Evolutionary conservation across 768 basidiomycete species (phyloP), one percentile per base, ranked within the genome.

Genomic region (Suillus brevipes): DNA sequence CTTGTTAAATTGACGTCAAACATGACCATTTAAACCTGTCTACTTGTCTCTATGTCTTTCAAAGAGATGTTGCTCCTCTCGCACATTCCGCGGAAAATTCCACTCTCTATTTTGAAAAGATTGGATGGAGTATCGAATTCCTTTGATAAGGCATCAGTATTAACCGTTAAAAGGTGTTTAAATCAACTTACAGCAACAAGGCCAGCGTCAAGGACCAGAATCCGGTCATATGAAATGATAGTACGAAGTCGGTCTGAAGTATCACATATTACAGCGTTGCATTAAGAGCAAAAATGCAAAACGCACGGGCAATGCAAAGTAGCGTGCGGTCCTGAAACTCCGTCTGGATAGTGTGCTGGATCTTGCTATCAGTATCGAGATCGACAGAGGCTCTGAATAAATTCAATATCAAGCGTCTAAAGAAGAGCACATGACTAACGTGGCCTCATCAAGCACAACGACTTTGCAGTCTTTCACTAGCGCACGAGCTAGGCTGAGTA

Each of bases 141-240:
- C 82, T 83, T 68, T 14, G 14, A 63, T 14, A 38, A 52, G 7
- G 31, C n/a, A 49, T 43, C 25, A 47, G 45, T 23, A 38, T 23
- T 38, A 49, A 40, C 0, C 1, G 38, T 4, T 28, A 6, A 42
- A 25, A 42, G 1, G 28, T 0, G 14, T 16, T 55, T n/a, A 37
- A 56, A 34, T 6, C 23, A 56, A 42, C 83, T 75, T 49, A 85
- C 84, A 31, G 79, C 80, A 49, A 91, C 85, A 9, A 76, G 77
- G 1, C 91, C 90, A 25, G 83, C 81, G 64, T 88, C 85, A 69
- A 92, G 82, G 9, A 92, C 90, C 47, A 90, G 78, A 55, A 92
- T 87, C 28, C 86, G 78, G 73, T 94, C 90, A 69, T 91, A 91
- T 28, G 74, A 75, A 62, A 83, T 72, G 67, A 86, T 84, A 1